Percentiles rank a stretch among this genome's conserved stretches.
Conservation (phyloP, 345 rosid species). For the Hypericum androsaemum region DNA sequence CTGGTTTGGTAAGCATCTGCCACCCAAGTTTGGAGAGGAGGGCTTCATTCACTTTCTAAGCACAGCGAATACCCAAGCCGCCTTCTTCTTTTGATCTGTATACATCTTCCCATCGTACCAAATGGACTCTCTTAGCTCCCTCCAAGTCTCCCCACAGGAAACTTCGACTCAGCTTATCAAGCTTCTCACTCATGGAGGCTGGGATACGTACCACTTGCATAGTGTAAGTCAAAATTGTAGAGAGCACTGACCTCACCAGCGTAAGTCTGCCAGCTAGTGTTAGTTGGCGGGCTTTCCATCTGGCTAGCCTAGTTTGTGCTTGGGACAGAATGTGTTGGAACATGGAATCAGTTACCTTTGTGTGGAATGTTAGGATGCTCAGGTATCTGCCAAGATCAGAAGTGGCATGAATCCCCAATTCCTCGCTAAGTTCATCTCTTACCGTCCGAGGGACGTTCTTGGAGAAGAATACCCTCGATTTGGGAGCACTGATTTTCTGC, state of each 20-base stretch:
- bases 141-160: neutral
- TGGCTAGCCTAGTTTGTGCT: neutral
- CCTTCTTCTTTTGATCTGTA: too few relatives aligned
- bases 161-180: neutral
- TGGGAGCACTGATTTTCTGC: too few relatives aligned
- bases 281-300: neutral
- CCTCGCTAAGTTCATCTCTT: neutral
- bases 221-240: neutral
- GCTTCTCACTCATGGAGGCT: neutral
- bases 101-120: too few relatives aligned
- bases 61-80: too few relatives aligned
- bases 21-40: too few relatives aligned
- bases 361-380: too few relatives aligned
- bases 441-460: too few relatives aligned
- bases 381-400: too few relatives aligned
- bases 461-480: too few relatives aligned
- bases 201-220: neutral
- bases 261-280: neutral
- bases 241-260: neutral
- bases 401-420: neutral
- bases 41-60: too few relatives aligned
- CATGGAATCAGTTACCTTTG: neutral
- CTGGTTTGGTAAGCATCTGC: too few relatives aligned
- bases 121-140: neutral
- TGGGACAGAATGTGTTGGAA: neutral